phyloP scores from a whole-genome alignment of 352 stramenopile genomes.

The Vaucheria bursata region DNA sequence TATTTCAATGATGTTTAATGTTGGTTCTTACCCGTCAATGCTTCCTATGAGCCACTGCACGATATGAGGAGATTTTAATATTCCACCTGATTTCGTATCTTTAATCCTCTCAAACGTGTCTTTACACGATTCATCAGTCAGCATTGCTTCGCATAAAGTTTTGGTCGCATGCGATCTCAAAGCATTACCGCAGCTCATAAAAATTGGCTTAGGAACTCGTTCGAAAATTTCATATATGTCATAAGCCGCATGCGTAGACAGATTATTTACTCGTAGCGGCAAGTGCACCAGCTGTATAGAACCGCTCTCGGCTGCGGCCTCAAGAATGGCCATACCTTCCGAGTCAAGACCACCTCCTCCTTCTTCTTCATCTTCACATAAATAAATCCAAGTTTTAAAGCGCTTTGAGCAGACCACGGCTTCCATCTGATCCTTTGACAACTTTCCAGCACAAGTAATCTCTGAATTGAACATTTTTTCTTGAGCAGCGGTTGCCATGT shows the following conservation, averaged over 20 bases:
- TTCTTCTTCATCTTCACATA: background rate
- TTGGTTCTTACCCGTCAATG: background rate
- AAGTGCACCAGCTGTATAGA: conserved; percentile 8
- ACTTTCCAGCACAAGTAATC: background rate
- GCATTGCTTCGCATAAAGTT: background rate
- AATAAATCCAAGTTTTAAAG: conserved; percentile 4
- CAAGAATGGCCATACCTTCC: conserved; percentile 1
- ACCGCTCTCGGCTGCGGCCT: background rate
- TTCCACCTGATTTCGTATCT: background rate
- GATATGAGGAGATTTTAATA: background rate
- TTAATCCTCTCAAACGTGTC: background rate
- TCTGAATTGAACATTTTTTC: too few species aligned
- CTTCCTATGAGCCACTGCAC: conserved; percentile 6
- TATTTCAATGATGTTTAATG: too few species aligned
- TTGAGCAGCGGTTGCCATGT: too few species aligned
- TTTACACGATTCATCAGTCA: background rate
- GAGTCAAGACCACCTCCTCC: background rate
- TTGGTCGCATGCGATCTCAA: background rate
- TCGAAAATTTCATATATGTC: background rate
- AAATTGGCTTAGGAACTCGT: background rate
- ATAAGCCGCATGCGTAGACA: background rate
- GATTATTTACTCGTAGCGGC: background rate
- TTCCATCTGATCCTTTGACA: conserved; percentile 7
- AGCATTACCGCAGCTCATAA: background rate
- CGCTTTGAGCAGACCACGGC: background rate